phyloP scores from a whole-genome alignment of 495 filamentous ascomycete species.

The Neurospora sp. region DNA sequence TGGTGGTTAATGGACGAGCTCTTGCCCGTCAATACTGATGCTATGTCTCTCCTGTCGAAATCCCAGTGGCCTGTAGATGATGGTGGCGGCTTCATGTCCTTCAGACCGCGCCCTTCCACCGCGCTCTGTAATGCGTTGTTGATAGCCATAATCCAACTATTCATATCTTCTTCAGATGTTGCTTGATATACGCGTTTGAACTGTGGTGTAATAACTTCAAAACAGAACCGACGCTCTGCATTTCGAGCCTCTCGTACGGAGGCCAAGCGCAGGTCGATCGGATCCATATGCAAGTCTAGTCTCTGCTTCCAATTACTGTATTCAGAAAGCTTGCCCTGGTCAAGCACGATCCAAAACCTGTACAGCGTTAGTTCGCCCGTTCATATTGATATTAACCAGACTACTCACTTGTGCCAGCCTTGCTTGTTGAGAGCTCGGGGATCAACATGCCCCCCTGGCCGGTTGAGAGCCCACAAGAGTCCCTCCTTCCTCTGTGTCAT shows the following conservation, averaged over 20 bases:
- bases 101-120: slow-evolving; percentile 66
- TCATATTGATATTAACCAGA: background rate
- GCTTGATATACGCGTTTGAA: slow-evolving; percentile 97
- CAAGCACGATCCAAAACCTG: slow-evolving; percentile 97
- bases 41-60: slow-evolving; percentile 68
- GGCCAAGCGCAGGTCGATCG: slow-evolving; percentile 93
- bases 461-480: slow-evolving; percentile 84
- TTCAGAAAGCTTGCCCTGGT: slow-evolving; percentile 91
- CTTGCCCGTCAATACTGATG: slow-evolving; percentile 89
- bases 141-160: slow-evolving; percentile 89
- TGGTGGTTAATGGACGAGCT: slow-evolving; percentile 52
- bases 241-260: slow-evolving; percentile 93
- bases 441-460: slow-evolving; percentile 89
- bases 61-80: slow-evolving; percentile 35
- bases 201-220: slow-evolving; percentile 95
- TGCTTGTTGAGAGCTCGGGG: slow-evolving; percentile 92
- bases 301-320: slow-evolving; percentile 99
- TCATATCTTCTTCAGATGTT: slow-evolving; percentile 96
- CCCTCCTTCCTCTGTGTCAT: slow-evolving; percentile 67
- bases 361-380: slow-evolving; percentile 4
- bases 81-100: slow-evolving; percentile 30
- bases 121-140: slow-evolving; percentile 96
- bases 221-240: slow-evolving; percentile 92
- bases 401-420: slow-evolving; percentile 94
- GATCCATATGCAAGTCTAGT: slow-evolving; percentile 94